A percentile compares a stretch with the other conserved stretches of the same genome.
Conservation (phyloP, 2,329 filamentous ascomycete genomes). For the Pseudovirgaria hyperparasitica region DNA sequence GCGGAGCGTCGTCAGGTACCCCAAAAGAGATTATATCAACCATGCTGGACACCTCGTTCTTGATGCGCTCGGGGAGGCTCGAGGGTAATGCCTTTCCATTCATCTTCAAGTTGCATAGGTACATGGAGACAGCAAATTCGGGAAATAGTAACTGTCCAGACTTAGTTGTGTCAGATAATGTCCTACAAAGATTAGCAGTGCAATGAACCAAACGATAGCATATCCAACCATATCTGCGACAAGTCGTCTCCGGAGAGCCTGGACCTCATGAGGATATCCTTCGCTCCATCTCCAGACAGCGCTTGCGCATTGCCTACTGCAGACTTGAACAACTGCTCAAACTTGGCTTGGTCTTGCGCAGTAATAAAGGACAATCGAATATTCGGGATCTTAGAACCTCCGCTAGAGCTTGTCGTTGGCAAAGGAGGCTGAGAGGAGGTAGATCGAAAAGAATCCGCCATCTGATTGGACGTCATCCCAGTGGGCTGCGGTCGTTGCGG, state of each 20-base stretch:
- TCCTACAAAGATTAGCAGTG: conserved; percentile 41
- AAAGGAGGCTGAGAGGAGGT: conserved; percentile 29
- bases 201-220: conserved; percentile 2
- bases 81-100: conserved; percentile 72
- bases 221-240: conserved; percentile 74
- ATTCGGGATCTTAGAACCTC: conserved; percentile 71
- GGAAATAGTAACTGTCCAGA: conserved; percentile 94
- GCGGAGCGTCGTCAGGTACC: conserved; percentile 57
- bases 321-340: conserved; percentile 94
- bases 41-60: conserved; percentile 98
- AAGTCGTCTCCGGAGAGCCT: conserved; percentile 77
- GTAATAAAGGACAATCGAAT: conserved; percentile 94
- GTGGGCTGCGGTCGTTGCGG: conserved; percentile 40
- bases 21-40: conserved; percentile 98
- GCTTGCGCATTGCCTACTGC: conserved; percentile 75
- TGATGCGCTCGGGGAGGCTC: conserved; percentile 67
- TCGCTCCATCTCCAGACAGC: conserved; percentile 82
- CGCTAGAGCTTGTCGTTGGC: conserved; percentile 50
- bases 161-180: conserved; percentile 87
- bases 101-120: conserved; percentile 87
- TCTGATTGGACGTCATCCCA: conserved; percentile 50
- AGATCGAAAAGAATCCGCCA: conserved; percentile 48
- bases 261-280: conserved; percentile 77
- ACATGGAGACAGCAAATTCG: conserved; percentile 96
- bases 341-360: conserved; percentile 86